Evolutionary conservation across 257 asterid genomes (phyloP).

Genomic region (Forsythia viridissima): DNA sequence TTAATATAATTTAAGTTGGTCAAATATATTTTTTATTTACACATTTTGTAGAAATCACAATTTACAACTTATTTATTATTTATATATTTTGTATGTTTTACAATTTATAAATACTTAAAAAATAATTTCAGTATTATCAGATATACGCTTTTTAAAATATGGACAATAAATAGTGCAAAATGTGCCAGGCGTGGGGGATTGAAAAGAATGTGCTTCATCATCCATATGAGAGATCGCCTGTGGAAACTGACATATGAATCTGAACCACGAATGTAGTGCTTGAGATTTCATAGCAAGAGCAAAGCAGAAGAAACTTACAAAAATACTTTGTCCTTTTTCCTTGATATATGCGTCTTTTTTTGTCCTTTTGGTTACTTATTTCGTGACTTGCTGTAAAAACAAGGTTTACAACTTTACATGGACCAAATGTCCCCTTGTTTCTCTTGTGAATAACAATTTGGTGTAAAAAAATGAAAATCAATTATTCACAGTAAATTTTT

Average conservation of each 20-base stretch:
- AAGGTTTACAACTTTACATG: neutral
- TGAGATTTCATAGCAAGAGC: neutral
- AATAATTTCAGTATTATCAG: no score
- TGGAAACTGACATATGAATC: constrained; percentile 6
- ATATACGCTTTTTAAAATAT: no score
- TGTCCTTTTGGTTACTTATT: constrained; percentile 24
- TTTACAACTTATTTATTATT: no score
- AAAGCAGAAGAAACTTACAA: neutral
- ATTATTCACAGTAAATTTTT: no score
- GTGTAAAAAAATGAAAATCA: no score
- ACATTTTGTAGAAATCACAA: no score
- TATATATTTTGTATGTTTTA: no score
- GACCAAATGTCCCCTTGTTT: neutral
- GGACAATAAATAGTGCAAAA: neutral
- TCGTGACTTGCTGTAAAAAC: constrained; percentile 22
- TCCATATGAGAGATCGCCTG: neutral
- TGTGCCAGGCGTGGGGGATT: neutral
- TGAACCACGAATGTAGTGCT: neutral
- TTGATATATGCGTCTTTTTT: constrained; percentile 28
- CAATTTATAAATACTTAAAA: no score
- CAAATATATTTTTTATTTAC: no score
- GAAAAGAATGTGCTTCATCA: constrained; percentile 1
- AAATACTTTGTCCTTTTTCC: neutral
- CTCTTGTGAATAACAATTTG: no score
- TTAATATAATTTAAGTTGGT: no score